phyloP scores from a whole-genome alignment of 164 flowering plant species.

The Malania oleifera region DNA sequence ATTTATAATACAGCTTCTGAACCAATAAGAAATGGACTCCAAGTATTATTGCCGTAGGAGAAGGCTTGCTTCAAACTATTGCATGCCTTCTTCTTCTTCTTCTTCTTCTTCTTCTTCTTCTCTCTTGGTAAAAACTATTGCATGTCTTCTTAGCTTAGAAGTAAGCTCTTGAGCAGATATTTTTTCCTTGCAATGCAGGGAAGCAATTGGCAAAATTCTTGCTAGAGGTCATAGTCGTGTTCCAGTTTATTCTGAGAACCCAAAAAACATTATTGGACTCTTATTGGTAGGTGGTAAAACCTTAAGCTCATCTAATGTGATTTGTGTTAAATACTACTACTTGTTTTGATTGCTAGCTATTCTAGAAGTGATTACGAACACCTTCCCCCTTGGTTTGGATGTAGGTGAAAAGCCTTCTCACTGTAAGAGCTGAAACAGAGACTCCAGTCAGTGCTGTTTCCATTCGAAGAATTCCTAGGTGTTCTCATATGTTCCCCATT shows the following conservation, averaged over 20 bases:
- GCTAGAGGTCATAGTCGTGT: conserved; percentile 99
- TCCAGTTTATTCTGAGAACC: conserved; percentile 94
- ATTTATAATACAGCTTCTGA: too few species aligned
- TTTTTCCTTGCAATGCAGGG: conserved; percentile 70
- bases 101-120: too few species aligned
- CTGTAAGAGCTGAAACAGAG: conserved; percentile 95
- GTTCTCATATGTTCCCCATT: conserved; percentile 14
- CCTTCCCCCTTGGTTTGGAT: background rate
- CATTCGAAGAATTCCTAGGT: conserved; percentile 97
- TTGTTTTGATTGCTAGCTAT: background rate
- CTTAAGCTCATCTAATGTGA: background rate
- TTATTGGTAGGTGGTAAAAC: conserved; percentile 55
- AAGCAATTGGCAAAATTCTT: conserved; percentile 94
- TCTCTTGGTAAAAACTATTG: too few species aligned
- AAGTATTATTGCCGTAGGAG: too few species aligned
- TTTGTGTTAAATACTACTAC: conserved; percentile 2
- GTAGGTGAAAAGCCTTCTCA: conserved; percentile 95
- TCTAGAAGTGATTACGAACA: too few species aligned
- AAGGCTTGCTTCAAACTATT: too few species aligned
- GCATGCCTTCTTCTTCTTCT: too few species aligned
- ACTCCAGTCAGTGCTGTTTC: conserved; percentile 97
- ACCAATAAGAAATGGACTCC: too few species aligned
- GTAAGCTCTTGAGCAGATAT: background rate
- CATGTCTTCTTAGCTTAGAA: too few species aligned
- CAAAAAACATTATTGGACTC: conserved; percentile 89